Conservation (phyloP, 2,329 filamentous ascomycete genomes). For the Fusarium sp. region DNA sequence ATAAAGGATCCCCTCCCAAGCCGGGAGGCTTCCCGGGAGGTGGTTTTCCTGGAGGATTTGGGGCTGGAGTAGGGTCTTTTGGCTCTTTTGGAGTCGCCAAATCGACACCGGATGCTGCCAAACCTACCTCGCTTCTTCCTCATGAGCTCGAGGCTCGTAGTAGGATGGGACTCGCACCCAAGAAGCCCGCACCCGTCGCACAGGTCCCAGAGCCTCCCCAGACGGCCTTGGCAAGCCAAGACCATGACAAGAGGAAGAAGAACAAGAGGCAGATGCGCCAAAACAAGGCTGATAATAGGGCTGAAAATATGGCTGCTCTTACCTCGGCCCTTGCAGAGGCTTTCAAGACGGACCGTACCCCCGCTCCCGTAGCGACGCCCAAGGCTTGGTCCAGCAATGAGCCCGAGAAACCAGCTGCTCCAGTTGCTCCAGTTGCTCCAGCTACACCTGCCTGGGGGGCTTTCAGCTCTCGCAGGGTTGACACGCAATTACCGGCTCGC, state of each 20-base stretch:
- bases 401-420: slow-evolving; percentile 6
- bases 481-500: slow-evolving; percentile 30
- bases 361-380: slow-evolving; percentile 41
- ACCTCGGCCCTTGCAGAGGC: slow-evolving; percentile 47
- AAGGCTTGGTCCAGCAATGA: slow-evolving; percentile 39
- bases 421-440: background rate
- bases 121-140: slow-evolving; percentile 45
- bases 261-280: background rate
- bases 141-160: slow-evolving; percentile 51
- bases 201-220: background rate
- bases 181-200: slow-evolving; percentile 21
- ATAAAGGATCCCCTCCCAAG: slow-evolving; percentile 28
- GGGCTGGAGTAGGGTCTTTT: slow-evolving; percentile 36
- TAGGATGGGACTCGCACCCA: slow-evolving; percentile 36
- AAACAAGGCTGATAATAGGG: background rate
- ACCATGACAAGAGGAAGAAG: slow-evolving; percentile 8
- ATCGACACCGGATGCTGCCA: slow-evolving; percentile 1
- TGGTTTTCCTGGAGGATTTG: slow-evolving; percentile 30
- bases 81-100: slow-evolving; percentile 38
- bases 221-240: slow-evolving; percentile 2
- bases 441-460: slow-evolving; percentile 31
- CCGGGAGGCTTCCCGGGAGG: slow-evolving; percentile 41
- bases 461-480: slow-evolving; percentile 36
- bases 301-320: slow-evolving; percentile 16
- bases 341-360: slow-evolving; percentile 44